phyloP scores from a whole-genome alignment of 179 eudicot genomes.

The Silene noctiflora region DNA sequence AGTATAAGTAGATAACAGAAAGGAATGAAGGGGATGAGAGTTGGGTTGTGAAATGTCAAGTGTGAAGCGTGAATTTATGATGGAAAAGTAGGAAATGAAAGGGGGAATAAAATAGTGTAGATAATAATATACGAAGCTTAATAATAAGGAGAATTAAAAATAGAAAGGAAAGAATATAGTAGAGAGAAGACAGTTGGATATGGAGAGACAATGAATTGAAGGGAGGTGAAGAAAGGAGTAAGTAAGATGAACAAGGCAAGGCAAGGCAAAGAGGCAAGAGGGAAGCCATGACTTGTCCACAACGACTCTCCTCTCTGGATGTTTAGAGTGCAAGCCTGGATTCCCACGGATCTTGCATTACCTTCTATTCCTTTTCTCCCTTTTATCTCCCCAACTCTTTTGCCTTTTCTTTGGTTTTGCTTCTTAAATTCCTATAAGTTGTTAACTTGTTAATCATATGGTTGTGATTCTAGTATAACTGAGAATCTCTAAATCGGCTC shows the following conservation, averaged over 20 bases:
- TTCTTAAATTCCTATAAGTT: not conserved
- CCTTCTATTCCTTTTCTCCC: constrained; percentile 5
- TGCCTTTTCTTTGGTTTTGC: not conserved
- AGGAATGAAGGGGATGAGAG: not conserved
- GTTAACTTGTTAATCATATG: no score
- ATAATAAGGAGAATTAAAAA: not conserved
- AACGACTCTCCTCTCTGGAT: constrained; percentile 34
- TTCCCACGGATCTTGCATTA: constrained; percentile 32
- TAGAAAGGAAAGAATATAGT: not conserved
- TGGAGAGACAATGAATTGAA: constrained; percentile 17
- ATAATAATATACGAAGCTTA: constrained; percentile 31
- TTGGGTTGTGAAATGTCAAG: constrained; percentile 19
- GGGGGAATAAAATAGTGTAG: not conserved
- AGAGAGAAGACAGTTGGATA: not conserved
- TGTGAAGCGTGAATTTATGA: constrained; percentile 3
- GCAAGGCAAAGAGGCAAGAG: constrained; percentile 10
- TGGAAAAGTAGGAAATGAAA: not conserved
- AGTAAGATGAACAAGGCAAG: not conserved
- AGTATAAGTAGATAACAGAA: not conserved
- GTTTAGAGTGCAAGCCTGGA: constrained; percentile 40
- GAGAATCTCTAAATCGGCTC: no score
- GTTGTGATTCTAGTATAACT: no score
- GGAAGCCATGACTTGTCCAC: constrained; percentile 35
- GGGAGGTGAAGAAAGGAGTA: constrained; percentile 9
- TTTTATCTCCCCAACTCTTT: not conserved